Base-by-base conservation (phyloP, 176 grass and related monocot genomes). In the Cenchrus fungigraminus region DNA sequence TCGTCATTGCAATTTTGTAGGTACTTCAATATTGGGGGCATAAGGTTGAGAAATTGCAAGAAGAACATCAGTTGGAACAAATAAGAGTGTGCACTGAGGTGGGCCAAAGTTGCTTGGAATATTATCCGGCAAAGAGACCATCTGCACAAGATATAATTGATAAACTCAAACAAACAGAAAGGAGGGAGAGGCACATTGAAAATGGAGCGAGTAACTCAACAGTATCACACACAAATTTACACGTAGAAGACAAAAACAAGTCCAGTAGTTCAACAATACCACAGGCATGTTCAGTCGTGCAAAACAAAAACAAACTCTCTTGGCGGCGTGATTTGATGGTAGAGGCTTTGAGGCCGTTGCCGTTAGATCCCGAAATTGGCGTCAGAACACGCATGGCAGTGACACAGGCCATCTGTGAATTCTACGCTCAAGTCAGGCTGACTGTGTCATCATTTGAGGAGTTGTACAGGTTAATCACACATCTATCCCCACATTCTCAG, bases 41-140 rank as follows among this genome's bases (percentile, higher is more conserved):
- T 71, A 71, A 47, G 68, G 5, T 71, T 43, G 20, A 71, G 68
- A n/a, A n/a, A 47, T 47, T 43, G 19, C 19, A 44, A 16, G 16
- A 69, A 47, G 43, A 71, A 17, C 17, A 20, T 6, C 16, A 45
- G 43, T 71, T 71, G 68, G 43, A 47, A 47, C 69, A 72, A 3
- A 72, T 72, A 72, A 22, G 69, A 49, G 69, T 15, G 22, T 72
- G 69, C 45, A 72, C 69, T 0, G 45, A 72, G 69, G 44, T 72
- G 45, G 20, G 1, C 20, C 10, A 51, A 15, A 72, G 11, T 0
- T 72, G 69, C 6, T 72, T 72, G 69, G 0, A 31, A 1, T 28
- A 0, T 72, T 0, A 72, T 15, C 69, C 45, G 2, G 45, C 4
- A 20, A 6, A 29, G 61, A 50, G 20, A 72, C 69, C 45, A 13